Evolutionary conservation across 345 rosid species (phyloP), one percentile per base, ranked within the genome.

Genomic region (Litchi chinensis): DNA sequence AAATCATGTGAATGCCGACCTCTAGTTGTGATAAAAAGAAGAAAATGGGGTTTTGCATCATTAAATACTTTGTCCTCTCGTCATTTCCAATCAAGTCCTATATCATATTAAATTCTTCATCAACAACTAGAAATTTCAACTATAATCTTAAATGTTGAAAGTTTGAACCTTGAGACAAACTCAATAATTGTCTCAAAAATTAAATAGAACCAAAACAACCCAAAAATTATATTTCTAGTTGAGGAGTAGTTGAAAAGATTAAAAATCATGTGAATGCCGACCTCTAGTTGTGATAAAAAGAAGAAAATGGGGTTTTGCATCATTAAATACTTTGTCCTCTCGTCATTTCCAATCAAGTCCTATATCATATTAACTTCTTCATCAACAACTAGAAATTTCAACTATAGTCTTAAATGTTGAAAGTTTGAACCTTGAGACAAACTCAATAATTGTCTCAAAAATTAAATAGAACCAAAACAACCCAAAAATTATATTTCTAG

Each of bases 351-450:
- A 18, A 21, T 15, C 37, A 24, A 7, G 48, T 54, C 12, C 64
- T 32, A 62, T 62, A 46, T 21, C 60, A 43, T 6, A 0, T 63
- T 62, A 44, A 63, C 43, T 43, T 70, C 68, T 69, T 60, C 70
- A 62, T 48, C 69, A 54, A 65, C n/a, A 71, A 79, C 54, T n/a
- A 59, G 12, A 43, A 69, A 69, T 19, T 43, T 64, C 50, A 64
- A 26, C 43, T 22, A 50, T 40, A 74, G 43, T 24, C 62, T 75
- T 48, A 21, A 10, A 40, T 2, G 7, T 63, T 63, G 13, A 64
- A 63, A 64, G 24, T 44, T 22, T 70, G 46, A 26, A 73, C 65
- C 73, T 67, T 67, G n/a, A 73, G 10, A 22, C 68, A 79, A 65
- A 43, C 10, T 44, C 73, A 26, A 78, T 52, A 18, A 46, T 13